Evolutionary conservation across 2,329 filamentous ascomycete genomes (phyloP), one percentile per base, ranked within the genome.

Genomic region (Dactylellina haptotyla): DNA sequence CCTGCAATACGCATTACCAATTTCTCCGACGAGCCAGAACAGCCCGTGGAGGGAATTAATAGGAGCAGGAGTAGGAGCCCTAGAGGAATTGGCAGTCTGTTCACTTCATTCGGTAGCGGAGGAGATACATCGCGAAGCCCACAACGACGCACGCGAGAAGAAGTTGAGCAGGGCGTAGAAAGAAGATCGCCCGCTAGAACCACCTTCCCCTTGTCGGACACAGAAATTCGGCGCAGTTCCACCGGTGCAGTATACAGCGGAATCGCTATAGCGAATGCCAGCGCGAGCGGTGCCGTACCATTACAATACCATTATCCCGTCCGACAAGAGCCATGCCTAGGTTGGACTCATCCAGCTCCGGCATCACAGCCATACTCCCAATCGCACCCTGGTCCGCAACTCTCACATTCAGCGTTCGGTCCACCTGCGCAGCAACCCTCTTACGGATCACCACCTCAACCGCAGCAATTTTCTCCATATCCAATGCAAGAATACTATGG

Each of bases 401-500:
- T 41, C 10, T 61, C 64, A 6, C 46, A 69, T 41, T 48, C 64
- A 10, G 46, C 45, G 3, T 69, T 61, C 39, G 48, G 37, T 20
- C 41, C 56, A 45, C 6, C 45, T 28, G 4, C 50, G n/a, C 45
- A 45, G 56, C 65, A 12, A 2, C 56, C 51, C 4, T 16, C 20
- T 6, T 50, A 65, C 25, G 10, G 18, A 8, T 39, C 67, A 9
- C 43, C 37, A n/a, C 65, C 30, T 14, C 53, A 53, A 10, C 41
- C 41, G 16, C 59, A 72, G 16, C 66, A 62, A n/a, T 34, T 16
- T n/a, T n/a, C n/a, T n/a, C n/a, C n/a, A 43, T 73, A 73, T 28
- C 69, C 69, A 10, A 66, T 61, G 61, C 67, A 72, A n/a, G 67
- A 65, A 20, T 72, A 59, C 23, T 72, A 65, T 14, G 67, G 67